Evolutionary conservation across 495 filamentous ascomycete genomes (phyloP), one percentile per base, ranked within the genome.

Genomic region (Mycothermus thermophilus): DNA sequence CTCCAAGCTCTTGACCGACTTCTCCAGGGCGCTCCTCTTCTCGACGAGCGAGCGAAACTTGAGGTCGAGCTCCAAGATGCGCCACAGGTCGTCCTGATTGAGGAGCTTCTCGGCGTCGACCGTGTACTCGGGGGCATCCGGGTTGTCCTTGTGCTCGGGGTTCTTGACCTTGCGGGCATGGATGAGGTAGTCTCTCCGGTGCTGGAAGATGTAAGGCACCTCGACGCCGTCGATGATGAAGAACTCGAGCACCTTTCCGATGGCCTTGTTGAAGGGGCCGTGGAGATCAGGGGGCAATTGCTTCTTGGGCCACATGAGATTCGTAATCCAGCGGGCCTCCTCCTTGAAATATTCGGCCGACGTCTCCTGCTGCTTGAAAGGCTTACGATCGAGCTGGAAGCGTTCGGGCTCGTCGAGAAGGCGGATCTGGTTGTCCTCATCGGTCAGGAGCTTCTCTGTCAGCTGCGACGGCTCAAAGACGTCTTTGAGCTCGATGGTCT

Each of bases 381-480:
- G 81, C 51, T 83, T 83, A 40, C 90, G 77, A 18, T 86, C 80
- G 26, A 96, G 66, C 50, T 97, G 90, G 58, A 93, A 90, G 37
- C 90, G 76, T 57, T 97, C 90, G 3, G 90, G 92, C 38, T 93
- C 77, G 54, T 97, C 90, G 10, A 69, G 71, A 32, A 72, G 64
- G 11, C 90, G 80, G 37, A 97, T 95, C 32, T 71, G 63, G 53
- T 95, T 92, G 48, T 97, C 90, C 30, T 84, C 85, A 35, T 96
- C 90, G 4, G 90, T 97, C 22, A 97, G 73, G 55, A 96, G 80
- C 57, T 81, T 83, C 55, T 96, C 90, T 24, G 74, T 73, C 26
- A 97, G 74, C 56, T 96, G 83, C 1, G 85, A 87, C 2, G 92
- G 92, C 57, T 97, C 90, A 40, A 97, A 96, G 37, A 97, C 87